Percentiles rank a stretch among this genome's conserved stretches.
phyloP scores from a whole-genome alignment of 2,329 filamentous ascomycete species.

The Cladophialophora chaetospira region DNA sequence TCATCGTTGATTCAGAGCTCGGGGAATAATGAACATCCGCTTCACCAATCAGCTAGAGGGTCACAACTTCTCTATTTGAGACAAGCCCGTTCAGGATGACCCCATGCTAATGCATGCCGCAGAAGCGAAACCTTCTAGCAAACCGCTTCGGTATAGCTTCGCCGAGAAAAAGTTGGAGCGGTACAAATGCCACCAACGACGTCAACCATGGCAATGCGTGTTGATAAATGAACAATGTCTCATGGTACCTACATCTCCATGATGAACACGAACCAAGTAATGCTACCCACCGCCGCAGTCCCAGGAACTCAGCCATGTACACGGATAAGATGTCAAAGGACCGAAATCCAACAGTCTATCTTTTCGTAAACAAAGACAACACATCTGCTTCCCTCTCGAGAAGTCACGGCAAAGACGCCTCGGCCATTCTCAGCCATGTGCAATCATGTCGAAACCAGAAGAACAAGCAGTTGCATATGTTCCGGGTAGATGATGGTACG shows the following conservation, averaged over 20 bases:
- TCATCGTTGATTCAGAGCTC: background rate
- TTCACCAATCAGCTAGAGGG: slow-evolving; percentile 5
- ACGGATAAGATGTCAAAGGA: slow-evolving; percentile 4
- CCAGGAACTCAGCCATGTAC: background rate
- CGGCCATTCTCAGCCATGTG: slow-evolving; percentile 21
- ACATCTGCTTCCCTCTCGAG: slow-evolving; percentile 15
- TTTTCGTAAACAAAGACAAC: slow-evolving; percentile 23
- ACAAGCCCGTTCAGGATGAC: background rate
- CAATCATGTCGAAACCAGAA: slow-evolving; percentile 20
- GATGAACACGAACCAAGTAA: background rate
- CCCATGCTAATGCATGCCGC: background rate
- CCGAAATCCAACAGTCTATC: slow-evolving; percentile 8
- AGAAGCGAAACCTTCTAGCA: background rate
- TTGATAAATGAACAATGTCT: background rate
- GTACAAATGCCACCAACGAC: background rate
- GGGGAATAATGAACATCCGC: background rate
- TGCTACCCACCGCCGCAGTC: background rate
- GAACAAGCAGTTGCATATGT: slow-evolving; percentile 17
- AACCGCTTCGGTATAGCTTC: background rate
- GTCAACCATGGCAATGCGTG: background rate
- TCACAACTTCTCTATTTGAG: slow-evolving; percentile 15
- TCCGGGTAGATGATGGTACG: slow-evolving; percentile 1
- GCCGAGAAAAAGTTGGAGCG: background rate
- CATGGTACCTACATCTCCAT: background rate
- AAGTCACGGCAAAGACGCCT: slow-evolving; percentile 17